A percentile compares a stretch with the other conserved stretches of the same genome.
Conservation (phyloP, 2,329 filamentous ascomycete species). For the Hypomyces perniciosus region DNA sequence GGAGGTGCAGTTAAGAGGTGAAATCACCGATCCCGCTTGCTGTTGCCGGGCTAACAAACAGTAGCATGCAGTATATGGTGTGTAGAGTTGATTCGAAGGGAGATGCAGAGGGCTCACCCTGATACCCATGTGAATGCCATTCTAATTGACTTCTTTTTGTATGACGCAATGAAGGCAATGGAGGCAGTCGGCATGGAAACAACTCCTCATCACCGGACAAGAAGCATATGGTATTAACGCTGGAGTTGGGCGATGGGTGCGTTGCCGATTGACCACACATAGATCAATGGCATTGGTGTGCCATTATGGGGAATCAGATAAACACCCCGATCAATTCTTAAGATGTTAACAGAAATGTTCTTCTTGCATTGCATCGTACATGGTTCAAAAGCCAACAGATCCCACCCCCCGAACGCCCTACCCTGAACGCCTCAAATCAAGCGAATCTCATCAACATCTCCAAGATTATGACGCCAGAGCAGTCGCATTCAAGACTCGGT, state of each 20-base stretch:
- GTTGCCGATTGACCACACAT: not conserved
- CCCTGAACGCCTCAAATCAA: constrained; percentile 1
- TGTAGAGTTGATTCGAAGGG: constrained; percentile 77
- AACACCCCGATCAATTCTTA: too few species aligned
- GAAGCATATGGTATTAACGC: constrained; percentile 85
- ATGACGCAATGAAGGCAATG: constrained; percentile 85
- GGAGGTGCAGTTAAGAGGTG: constrained; percentile 83
- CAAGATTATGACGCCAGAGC: constrained; percentile 31
- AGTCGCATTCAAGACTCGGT: constrained; percentile 54
- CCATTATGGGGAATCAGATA: not conserved
- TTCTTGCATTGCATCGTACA: too few species aligned
- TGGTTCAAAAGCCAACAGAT: not conserved
- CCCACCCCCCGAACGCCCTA: constrained; percentile 13
- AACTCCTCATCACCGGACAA: constrained; percentile 75
- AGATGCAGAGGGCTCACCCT: constrained; percentile 70
- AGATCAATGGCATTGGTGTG: too few species aligned
- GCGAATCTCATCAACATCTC: not conserved
- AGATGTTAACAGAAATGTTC: not conserved
- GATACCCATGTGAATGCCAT: constrained; percentile 75
- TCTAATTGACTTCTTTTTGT: constrained; percentile 94
- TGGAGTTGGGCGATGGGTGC: too few species aligned
- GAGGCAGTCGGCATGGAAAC: constrained; percentile 57
- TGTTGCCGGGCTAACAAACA: constrained; percentile 6
- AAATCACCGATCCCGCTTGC: constrained; percentile 1
- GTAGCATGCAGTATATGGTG: constrained; percentile 90